Evolutionary conservation across 176 grass and related monocot species (phyloP), one percentile per base, ranked within the genome.

Genomic region (Ampelocalamus luodianensis): DNA sequence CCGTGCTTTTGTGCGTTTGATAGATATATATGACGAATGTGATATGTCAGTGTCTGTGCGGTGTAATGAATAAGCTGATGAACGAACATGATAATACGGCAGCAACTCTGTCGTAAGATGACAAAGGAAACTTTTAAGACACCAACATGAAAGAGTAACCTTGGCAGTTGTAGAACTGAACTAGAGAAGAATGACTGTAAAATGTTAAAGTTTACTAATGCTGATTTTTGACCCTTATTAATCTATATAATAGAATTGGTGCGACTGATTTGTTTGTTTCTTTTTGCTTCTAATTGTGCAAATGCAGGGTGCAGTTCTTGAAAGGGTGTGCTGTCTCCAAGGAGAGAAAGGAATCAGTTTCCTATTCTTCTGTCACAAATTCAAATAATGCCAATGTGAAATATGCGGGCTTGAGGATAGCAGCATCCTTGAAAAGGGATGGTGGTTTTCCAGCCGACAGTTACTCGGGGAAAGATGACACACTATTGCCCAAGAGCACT

Each of bases 361-460:
- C 63, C 79, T 78, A 63, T 65, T 72, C 65, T 4, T 17, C 50
- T 4, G 4, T 24, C 26, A 5, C 60, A 66, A 83, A 68, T 79
- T 83, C 80, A 53, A 90, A 51, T 14, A 90, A 68, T 68, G 80
- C 62, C 69, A 83, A 64, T 45, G 45, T 51, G 36, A 87, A 87
- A 70, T 84, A 14, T 12, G 6, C 6, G 43, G 34, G 84, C 20
- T 80, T 91, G 75, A 76, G 14, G 58, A 26, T 80, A 44, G 29
- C 80, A 38, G 82, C 67, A 76, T 91, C 89, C n/a, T 80, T 91
- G 62, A 91, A 48, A 87, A 83, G 10, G 29, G 69, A 83, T 60
- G 49, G 39, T 15, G 79, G 66, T 4, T 83, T 87, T 74, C 67
- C 39, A 12, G 22, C 58, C 10, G 49, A 77, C 8, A 13, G 56